Base-by-base conservation (phyloP, 352 stramenopile species). In the Pythium insidiosum region DNA sequence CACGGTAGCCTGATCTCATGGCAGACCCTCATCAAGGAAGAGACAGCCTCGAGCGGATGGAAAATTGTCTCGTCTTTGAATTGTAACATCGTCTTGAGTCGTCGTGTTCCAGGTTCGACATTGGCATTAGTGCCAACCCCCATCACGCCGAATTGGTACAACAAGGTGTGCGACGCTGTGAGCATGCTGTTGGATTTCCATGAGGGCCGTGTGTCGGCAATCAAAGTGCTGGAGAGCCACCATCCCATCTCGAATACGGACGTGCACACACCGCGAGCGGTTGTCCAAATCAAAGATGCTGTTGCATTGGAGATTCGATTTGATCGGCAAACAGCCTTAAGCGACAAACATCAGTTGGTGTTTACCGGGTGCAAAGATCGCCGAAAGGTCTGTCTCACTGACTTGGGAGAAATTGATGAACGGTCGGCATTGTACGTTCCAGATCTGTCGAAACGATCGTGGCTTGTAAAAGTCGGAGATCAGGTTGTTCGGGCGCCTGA, bases 231-330 rank as follows among this genome's bases (percentile, higher is more conserved):
- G 30, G 75, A 91, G 39, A 91, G 73, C 24, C 24, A 45, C 0
- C 75, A 86, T 37, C 75, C 75, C 2, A 35, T 76, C 5, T 15
- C 25, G 6, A 7, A 26, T 2, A 25, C 66, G 5, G 11, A 42
- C 20, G 24, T 33, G 5, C 9, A 16, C 47, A 43, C 18, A 6
- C 26, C 39, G 18, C 15, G 6, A 31, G 52, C 66, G 25, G 62
- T 16, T 5, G 53, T 88, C 19, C 37, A 46, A 4, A 61, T 88
- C 11, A 41, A 56, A n/a, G 67, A 62, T 16, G 78, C 78, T 12
- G 31, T 80, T 10, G 74, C 72, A 19, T 47, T 90, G 15, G 78
- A 91, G 47, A 67, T 91, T 20, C 66, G 64, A 19, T 81, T 91
- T 46, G 78, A 91, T 50, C 60, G 57, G 13, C 63, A 55, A 1